Conservation (phyloP, 257 asterid species). For the Fraxinus anomala region DNA sequence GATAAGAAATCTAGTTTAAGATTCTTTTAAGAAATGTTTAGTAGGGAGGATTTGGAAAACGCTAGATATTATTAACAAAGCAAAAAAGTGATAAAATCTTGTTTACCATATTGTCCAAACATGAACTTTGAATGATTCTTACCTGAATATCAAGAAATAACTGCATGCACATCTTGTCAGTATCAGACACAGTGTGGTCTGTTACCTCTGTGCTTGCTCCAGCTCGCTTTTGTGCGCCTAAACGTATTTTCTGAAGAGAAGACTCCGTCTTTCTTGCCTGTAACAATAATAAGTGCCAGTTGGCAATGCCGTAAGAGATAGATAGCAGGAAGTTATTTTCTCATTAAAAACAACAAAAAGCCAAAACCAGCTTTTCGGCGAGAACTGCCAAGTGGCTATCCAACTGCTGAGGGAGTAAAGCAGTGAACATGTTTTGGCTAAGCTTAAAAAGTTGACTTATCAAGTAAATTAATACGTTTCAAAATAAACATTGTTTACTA, state of each 20-base stretch:
- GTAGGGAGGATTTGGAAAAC: not conserved
- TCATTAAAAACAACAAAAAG: not conserved
- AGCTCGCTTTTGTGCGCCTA: slow-evolving; percentile 89
- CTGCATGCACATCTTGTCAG: slow-evolving; percentile 95
- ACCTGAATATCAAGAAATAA: slow-evolving; percentile 96
- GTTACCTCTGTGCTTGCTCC: slow-evolving; percentile 96
- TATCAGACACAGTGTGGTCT: slow-evolving; percentile 78
- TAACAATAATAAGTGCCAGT: slow-evolving; percentile 22
- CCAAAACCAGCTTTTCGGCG: slow-evolving; percentile 15
- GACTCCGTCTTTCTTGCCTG: slow-evolving; percentile 94
- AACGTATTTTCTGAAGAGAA: slow-evolving; percentile 91
- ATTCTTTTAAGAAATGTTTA: not conserved
- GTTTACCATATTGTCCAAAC: not conserved
- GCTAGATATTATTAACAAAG: not conserved
- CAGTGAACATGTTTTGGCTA: not conserved
- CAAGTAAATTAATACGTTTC: not conserved
- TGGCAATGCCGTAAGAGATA: slow-evolving; percentile 11
- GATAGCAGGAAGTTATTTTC: not conserved
- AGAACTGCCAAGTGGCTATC: not conserved
- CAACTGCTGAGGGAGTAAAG: not conserved
- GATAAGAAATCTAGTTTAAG: not conserved
- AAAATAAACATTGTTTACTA: not conserved
- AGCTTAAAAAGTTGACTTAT: not conserved
- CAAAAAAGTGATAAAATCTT: not conserved
- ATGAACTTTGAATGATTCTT: not conserved